These are phyloP conservation scores for Phytophthora gonapodyides DNA, from an alignment of 352 stramenopile species.

Conservation along the genomic window DNA sequence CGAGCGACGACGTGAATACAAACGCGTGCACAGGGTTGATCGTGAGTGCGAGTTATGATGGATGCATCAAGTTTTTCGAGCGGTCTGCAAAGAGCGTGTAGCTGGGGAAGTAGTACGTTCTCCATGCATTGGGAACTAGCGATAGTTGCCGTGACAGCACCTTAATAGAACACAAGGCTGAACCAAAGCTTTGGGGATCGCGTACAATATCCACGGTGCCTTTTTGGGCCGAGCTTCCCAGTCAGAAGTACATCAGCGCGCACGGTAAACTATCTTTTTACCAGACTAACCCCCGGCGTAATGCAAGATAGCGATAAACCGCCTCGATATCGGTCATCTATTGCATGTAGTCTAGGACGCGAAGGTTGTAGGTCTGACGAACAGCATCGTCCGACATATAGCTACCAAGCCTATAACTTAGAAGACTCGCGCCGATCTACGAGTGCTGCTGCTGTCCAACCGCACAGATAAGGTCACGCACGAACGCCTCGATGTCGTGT, in stretches of 20 bases:
- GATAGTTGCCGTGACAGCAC: conserved; percentile 8
- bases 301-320: no score
- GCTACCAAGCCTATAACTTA: conserved; percentile 2
- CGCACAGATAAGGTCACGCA: conserved; percentile 15
- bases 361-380: background rate
- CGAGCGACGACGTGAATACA: conserved; percentile 56
- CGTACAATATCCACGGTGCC: conserved; percentile 7
- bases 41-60: conserved; percentile 84
- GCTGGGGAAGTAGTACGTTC: conserved; percentile 8
- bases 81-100: conserved; percentile 45
- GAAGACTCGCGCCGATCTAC: background rate
- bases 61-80: conserved; percentile 85
- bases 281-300: no score
- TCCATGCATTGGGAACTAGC: conserved; percentile 9
- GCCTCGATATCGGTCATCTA: no score
- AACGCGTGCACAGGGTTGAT: conserved; percentile 81
- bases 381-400: background rate
- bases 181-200: conserved; percentile 1
- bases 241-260: no score
- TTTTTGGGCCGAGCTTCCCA: no score
- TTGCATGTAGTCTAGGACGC: no score
- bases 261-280: no score
- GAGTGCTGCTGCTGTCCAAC: conserved; percentile 5
- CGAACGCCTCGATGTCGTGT: conserved; percentile 24
- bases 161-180: conserved; percentile 17